Evolutionary conservation across 2,329 filamentous ascomycete species (phyloP).

Genomic region (Cladosporium sp.): DNA sequence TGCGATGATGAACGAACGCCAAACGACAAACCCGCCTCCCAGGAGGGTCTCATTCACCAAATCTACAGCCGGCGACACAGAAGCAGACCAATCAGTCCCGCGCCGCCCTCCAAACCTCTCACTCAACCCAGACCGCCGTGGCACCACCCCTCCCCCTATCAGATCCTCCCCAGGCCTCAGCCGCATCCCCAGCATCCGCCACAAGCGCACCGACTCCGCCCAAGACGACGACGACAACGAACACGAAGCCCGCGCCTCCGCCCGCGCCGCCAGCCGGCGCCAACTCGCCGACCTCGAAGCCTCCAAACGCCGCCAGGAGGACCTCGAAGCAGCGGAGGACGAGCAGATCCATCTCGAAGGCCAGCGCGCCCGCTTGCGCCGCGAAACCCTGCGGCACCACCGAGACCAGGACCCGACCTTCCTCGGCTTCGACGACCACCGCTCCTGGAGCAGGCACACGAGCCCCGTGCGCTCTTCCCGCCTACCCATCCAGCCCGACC

Average conservation of each 20-base stretch:
- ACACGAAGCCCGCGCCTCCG: not conserved
- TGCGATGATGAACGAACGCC: constrained; percentile 17
- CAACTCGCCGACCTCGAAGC: not conserved
- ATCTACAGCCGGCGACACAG: constrained; percentile 11
- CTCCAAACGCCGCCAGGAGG: not conserved
- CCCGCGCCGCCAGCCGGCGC: not conserved
- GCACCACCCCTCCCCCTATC: constrained; percentile 6
- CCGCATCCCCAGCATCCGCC: constrained; percentile 7
- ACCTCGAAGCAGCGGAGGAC: constrained; percentile 1
- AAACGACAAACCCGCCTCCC: not conserved
- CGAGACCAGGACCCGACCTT: too few relatives aligned
- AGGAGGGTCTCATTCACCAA: constrained; percentile 13
- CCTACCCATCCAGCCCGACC: not conserved
- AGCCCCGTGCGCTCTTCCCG: not conserved
- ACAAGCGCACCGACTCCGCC: constrained; percentile 15
- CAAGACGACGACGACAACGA: constrained; percentile 8
- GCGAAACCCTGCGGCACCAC: too few relatives aligned
- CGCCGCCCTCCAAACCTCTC: constrained; percentile 11
- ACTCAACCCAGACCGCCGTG: constrained; percentile 10
- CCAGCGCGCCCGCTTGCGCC: not conserved
- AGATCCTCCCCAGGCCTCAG: constrained; percentile 19
- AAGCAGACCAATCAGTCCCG: not conserved
- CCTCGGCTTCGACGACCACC: not conserved
- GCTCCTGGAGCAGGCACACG: constrained; percentile 9
- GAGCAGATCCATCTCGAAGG: constrained; percentile 2